Base-by-base conservation (phyloP, 2,329 filamentous ascomycete genomes). In the Fusarium domesticum region DNA sequence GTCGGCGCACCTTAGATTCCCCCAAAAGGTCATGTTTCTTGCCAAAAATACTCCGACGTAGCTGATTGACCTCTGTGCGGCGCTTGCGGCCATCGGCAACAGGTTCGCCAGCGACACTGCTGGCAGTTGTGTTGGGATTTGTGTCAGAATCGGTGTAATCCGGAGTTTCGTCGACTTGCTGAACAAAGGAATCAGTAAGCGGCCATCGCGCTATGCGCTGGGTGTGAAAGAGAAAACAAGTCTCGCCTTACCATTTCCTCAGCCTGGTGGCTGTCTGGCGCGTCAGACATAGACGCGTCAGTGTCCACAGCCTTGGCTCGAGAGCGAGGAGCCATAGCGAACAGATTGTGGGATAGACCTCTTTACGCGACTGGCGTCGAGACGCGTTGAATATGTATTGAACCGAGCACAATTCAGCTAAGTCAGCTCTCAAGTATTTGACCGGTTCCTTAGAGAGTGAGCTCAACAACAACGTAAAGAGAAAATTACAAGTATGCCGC, bases 1-100 rank as follows among this genome's bases (percentile, higher is more conserved):
- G 20, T 28, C 8, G 39, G 23, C 63, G 11, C 76, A 92, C 89
- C 82, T 96, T 97, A 38, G 88, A 95, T 64, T 95, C 89, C 62
- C 92, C 90, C 6, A 98, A 70, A 41, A 85, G 81, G 61, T 95
- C 89, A 63, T 96, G 93, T 67, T 98, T 96, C 76, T 89, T 95
- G 62, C 90, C 91, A 60, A 96, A 86, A 50, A 96, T 89, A 66
- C 85, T 95, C 66, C 95, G 88, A 44, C 93, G 86, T 62, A 97
- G 77, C 67, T 95, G 86, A 54, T 90, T 89, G 46, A 85, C 91
- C 64, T 96, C 90, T 44, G 89, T 85, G 58, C 92, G 83, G 63
- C 85, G 83, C 73, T 87, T 95, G 40, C 91, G 84, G 20, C 89
- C 90, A 72, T 97, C 92, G 36, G 72, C 70, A 33, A 75, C 63